Evolutionary conservation across 2,329 filamentous ascomycete genomes (phyloP), one percentile per base, ranked within the genome.

Genomic region (Xylaria sp.): DNA sequence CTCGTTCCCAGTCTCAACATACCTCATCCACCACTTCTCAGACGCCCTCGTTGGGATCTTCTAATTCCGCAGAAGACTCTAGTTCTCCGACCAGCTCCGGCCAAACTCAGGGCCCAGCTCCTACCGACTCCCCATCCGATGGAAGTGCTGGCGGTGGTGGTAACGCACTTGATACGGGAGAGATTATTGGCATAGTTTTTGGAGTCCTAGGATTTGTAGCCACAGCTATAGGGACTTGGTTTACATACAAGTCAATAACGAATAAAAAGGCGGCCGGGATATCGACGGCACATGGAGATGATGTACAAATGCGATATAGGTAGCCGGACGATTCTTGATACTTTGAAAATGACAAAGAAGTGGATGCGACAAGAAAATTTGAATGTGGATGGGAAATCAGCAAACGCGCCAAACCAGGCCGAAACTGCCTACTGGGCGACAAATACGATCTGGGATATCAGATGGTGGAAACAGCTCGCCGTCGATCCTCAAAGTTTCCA

Each of bases 111-210:
- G 13, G n/a, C 9, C 11, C 58, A 21, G 33, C 38, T 25, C 53
- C 58, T 25, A 60, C 52, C 15, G 13, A 40, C 33, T 33, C 58
- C 7, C 2, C 9, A 33, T 53, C 58, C 4, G 35, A 31, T 38
- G 56, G 40, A 1, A 47, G 38, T 4, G 35, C 13, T 8, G 33
- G 35, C 15, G 35, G 41, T 9, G 19, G 43, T 3, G 21, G 33
- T 7, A 53, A 53, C 40, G 47, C n/a, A 13, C 58, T 61, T 23
- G 47, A 33, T 21, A 57, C 47, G 0, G 40, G 38, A 15, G 53
- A 53, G 13, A 57, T 61, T 11, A 38, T 61, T 23, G 58, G 58
- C 15, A 57, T 61, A 13, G 58, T 61, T 43, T 8, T 61, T 13
- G 58, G 58, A 15, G n/a, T 61, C 35, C 37, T 46, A 11, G 53